These are phyloP conservation scores for Aspergillaceae sp. DNA, from an alignment of 2,329 filamentous ascomycete species.

Conservation along the genomic window DNA sequence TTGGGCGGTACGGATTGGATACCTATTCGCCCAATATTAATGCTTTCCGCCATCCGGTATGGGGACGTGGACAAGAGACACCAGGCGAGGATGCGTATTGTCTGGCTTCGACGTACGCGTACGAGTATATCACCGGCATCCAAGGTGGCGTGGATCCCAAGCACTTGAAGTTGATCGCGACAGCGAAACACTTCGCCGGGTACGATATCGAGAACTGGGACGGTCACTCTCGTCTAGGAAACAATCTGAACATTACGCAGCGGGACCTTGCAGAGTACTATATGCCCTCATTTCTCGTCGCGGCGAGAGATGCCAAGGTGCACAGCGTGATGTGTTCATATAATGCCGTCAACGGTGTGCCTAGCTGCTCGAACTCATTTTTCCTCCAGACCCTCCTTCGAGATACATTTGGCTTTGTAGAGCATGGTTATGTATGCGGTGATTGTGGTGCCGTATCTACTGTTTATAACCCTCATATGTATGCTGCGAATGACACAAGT, in stretches of 20 bases:
- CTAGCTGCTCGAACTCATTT: constrained; percentile 55
- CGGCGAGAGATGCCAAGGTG: constrained; percentile 49
- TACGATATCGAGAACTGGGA: constrained; percentile 49
- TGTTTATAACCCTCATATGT: constrained; percentile 49
- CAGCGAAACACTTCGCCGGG: constrained; percentile 52
- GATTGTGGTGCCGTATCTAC: constrained; percentile 58
- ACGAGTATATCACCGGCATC: constrained; percentile 46
- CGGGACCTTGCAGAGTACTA: constrained; percentile 63
- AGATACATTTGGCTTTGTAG: constrained; percentile 57
- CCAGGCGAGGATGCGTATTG: constrained; percentile 50
- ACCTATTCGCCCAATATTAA: constrained; percentile 57
- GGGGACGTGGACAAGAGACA: constrained; percentile 55
- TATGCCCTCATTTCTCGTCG: constrained; percentile 56
- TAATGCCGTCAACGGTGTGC: constrained; percentile 58
- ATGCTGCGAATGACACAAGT: constrained; percentile 33
- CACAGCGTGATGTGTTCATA: constrained; percentile 56
- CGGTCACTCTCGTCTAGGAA: constrained; percentile 40
- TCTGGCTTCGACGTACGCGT: constrained; percentile 42
- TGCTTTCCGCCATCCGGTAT: constrained; percentile 54
- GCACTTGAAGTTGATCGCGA: constrained; percentile 39
- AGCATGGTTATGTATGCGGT: constrained; percentile 53
- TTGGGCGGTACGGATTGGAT: constrained; percentile 35
- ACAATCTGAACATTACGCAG: constrained; percentile 46
- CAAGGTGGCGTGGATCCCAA: constrained; percentile 39
- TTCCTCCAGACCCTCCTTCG: constrained; percentile 56